Base-by-base conservation (phyloP, 1,139 yeast species). In the Yamadazyma buinensis region DNA sequence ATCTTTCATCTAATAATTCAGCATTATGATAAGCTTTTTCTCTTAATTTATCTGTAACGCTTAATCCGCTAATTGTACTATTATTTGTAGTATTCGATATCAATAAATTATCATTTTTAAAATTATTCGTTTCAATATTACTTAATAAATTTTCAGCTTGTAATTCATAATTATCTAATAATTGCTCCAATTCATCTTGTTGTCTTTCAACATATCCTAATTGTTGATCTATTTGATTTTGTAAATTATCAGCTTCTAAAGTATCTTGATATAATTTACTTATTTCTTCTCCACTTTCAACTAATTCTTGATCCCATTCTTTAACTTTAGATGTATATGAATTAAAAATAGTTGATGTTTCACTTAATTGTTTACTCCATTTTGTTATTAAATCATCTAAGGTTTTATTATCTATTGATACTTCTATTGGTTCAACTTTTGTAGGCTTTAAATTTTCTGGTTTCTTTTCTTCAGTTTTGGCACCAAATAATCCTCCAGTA, bases 1-100 rank as follows among this genome's bases (percentile, higher is more conserved):
- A 66, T 54, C 84, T 84, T 48, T 83, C 92, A 53, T 87, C 95
- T 44, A 92, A 67, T 35, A 80, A 67, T 53, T 90, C 95, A 0
- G 98, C 97, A 28, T 88, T 75, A 45, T 78, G 80, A 55, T 90
- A 92, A 0, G 96, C 95, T 52, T 84, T 84, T 52, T 84, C 94
- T 49, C 98, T 80, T 52, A 88, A 86, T 57, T 84, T 87, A 55
- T 92, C 98, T 28, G 75, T 67, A n/a, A 64, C 64, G 43, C 64
- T 64, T 31, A 66, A 54, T n/a, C 59, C 55, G 13, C 34, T 23
- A 3, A n/a, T 18, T 7, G 25, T 34, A 26, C 36, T 7, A 21
- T 38, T 32, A 15, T 36, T 35, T 7, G 36, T 38, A 14, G 42
- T 26, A 19, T 19, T 33, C 14, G 30, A 32, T 28, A 39, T 29